Base-by-base conservation (phyloP, 2,329 filamentous ascomycete species). In the Teratosphaeria zuluensis region DNA sequence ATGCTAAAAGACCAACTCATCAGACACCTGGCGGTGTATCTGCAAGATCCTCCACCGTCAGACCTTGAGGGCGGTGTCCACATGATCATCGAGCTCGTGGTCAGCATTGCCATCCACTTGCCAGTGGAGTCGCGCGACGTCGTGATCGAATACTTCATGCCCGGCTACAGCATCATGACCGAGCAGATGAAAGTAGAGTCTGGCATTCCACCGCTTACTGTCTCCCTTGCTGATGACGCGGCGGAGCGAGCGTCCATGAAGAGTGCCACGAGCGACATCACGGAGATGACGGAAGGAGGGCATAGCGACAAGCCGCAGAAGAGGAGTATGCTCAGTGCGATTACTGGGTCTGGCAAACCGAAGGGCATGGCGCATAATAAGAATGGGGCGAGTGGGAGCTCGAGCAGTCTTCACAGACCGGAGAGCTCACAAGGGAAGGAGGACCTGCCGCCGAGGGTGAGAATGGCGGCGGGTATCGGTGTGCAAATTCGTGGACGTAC, bases 101-200 rank as follows among this genome's bases (percentile, higher is more conserved):
- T 97, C 32, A 87, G 86, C 61, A 91, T 99, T 63, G 85, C 89
- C 0, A 83, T 87, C 59, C 95, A 96, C 71, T 76, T 97, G 53
- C 92, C 94, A 0, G 76, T 95, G 46, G 94, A 99, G 74, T 94
- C 90, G 65, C 84, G 94, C 63, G 94, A 97, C 69, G 89, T 99
- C 16, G 85, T 85, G 51, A 87, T 99, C 61, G 84, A 87, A 62
- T 96, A 96, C 70, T 91, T 92, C 56, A 76, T 87, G 59, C 92
- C 94, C 0, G 89, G 89, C 51, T 83, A 88, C 52, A 73, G 80
- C 51, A 79, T 97, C 59, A 80, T 86, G 61, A 77, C 84, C 1
- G 82, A 86, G 4, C 80, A 89, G 62, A 96, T 97, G 92, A 95
- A 95, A 68, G 76, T 90, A 3, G 94, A 97, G 71, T 76, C 77